Percentiles rank a stretch among this genome's conserved stretches.
Evolutionary conservation across 805 yeast species (phyloP).

Genomic region (Yamadazyma akitaensis): DNA sequence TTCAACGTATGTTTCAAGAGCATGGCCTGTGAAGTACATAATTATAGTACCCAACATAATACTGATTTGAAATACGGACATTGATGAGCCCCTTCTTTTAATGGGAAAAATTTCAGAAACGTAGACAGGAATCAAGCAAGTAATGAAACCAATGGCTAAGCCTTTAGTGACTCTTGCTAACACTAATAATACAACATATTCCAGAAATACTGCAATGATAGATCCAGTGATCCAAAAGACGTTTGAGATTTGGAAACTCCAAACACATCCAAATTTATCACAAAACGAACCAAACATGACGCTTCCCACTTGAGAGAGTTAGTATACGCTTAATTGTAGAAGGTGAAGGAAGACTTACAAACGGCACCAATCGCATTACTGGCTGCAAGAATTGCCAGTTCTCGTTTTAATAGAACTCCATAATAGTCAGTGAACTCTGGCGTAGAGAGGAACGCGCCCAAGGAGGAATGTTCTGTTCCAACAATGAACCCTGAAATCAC

Average conservation of each 20-base stretch:
- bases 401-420: conserved; percentile 19
- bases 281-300: conserved; percentile 26
- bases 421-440: conserved; percentile 19
- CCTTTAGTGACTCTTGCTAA: conserved; percentile 31
- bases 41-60: conserved; percentile 18
- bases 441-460: conserved; percentile 20
- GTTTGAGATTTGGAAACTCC: conserved; percentile 21
- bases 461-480: conserved; percentile 27
- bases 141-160: conserved; percentile 27
- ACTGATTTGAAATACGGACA: conserved; percentile 22
- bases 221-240: conserved; percentile 29
- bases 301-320: conserved; percentile 22
- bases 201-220: conserved; percentile 22
- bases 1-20: conserved; percentile 12
- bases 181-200: conserved; percentile 22
- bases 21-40: conserved; percentile 16
- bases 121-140: conserved; percentile 31
- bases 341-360: conserved; percentile 7
- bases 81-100: conserved; percentile 19
- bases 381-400: conserved; percentile 23
- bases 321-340: background rate
- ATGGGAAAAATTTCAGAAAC: conserved; percentile 26
- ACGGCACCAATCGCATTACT: conserved; percentile 36
- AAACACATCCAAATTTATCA: conserved; percentile 27
- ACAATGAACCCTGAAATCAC: conserved; percentile 26